Conservation (phyloP, 2,329 filamentous ascomycete species). For the Ascochyta rabiei region DNA sequence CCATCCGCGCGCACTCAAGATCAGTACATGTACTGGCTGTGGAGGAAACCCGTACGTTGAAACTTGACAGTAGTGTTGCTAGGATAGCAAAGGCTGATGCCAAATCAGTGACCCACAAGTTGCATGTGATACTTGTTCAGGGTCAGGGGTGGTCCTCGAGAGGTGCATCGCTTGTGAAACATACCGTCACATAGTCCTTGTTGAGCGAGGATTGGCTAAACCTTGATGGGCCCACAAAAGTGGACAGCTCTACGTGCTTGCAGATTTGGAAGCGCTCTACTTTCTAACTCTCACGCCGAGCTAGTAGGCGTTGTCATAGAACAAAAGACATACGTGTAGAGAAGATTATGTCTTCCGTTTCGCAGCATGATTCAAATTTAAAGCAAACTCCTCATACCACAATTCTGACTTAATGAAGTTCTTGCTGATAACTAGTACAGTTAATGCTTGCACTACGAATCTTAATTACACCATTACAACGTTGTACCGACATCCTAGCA, state of each 20-base stretch:
- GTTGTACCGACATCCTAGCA: neutral
- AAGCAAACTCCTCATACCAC: too few species aligned
- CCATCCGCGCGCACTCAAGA: constrained; percentile 7
- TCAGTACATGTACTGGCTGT: constrained; percentile 10
- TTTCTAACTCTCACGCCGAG: neutral
- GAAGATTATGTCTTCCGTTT: too few species aligned
- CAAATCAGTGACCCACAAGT: constrained; percentile 1
- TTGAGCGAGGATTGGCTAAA: neutral
- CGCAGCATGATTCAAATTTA: too few species aligned
- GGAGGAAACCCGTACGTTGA: constrained; percentile 10
- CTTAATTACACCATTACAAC: neutral
- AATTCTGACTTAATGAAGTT: too few species aligned
- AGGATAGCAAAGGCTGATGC: neutral
- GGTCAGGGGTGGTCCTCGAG: constrained; percentile 3
- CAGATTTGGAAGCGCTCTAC: neutral
- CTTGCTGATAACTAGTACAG: neutral
- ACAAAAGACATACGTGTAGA: too few species aligned
- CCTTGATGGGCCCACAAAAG: neutral
- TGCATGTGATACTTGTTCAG: constrained; percentile 1
- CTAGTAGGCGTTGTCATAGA: too few species aligned
- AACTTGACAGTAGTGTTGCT: neutral
- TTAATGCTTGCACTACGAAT: neutral
- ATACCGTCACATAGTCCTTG: neutral
- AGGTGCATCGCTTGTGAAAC: constrained; percentile 5
- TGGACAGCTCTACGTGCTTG: neutral